Conservation (phyloP, 352 stramenopile species). For the Phytophthora litchii region DNA sequence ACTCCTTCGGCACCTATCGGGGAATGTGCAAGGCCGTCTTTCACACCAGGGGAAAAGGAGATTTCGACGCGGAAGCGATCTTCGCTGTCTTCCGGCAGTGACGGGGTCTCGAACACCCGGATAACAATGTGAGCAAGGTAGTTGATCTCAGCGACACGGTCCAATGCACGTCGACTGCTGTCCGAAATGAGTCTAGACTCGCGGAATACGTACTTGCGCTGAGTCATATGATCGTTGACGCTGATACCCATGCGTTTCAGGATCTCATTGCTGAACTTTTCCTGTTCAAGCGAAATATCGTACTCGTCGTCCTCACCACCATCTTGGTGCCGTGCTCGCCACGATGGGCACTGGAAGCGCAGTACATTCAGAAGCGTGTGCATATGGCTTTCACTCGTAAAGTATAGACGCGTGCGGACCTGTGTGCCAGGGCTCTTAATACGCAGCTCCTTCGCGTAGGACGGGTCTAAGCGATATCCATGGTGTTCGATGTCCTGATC, state of each 20-base stretch:
- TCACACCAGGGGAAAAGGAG: conserved; percentile 79
- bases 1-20: conserved; percentile 34
- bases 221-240: conserved; percentile 77
- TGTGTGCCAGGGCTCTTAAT: conserved; percentile 94
- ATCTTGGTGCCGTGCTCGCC: conserved; percentile 61
- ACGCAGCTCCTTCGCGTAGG: conserved; percentile 91
- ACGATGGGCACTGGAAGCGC: conserved; percentile 85
- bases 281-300: conserved; percentile 79
- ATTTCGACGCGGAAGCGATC: conserved; percentile 89
- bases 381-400: conserved; percentile 99
- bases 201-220: conserved; percentile 83
- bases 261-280: conserved; percentile 87
- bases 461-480: conserved; percentile 88
- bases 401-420: conserved; percentile 98
- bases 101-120: conserved; percentile 97
- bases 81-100: conserved; percentile 79
- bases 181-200: conserved; percentile 84
- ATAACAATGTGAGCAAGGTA: conserved; percentile 99
- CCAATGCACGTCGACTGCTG: conserved; percentile 68
- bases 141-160: conserved; percentile 95
- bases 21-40: conserved; percentile 37
- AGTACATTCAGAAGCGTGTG: conserved; percentile 99
- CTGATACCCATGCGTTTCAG: conserved; percentile 87
- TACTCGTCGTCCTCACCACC: conserved; percentile 67
- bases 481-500: conserved; percentile 85